A percentile compares a stretch with the other conserved stretches of the same genome.
Evolutionary conservation across 2,329 filamentous ascomycete genomes (phyloP).

Genomic region (Fusarium sp.): DNA sequence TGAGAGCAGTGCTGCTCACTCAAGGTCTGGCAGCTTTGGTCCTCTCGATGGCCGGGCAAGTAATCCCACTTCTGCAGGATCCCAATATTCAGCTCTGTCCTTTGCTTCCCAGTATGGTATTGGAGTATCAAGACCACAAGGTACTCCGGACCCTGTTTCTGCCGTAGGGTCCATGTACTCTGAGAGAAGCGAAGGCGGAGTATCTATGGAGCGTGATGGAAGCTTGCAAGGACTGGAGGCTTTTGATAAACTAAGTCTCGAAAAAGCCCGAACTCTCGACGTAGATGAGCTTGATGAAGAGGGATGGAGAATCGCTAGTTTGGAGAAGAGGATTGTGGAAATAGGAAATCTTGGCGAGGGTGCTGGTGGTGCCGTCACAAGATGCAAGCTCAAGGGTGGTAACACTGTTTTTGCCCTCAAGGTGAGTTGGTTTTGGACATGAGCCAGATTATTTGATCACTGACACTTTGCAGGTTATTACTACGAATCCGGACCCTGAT

Average conservation of each 20-base stretch:
- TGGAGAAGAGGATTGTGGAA: slow-evolving; percentile 88
- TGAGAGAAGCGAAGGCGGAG: slow-evolving; percentile 79
- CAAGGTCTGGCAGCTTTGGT: slow-evolving; percentile 85
- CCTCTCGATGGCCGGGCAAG: slow-evolving; percentile 79
- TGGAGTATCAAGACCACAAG: slow-evolving; percentile 70
- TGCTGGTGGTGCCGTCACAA: slow-evolving; percentile 93
- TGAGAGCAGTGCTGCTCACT: slow-evolving; percentile 82
- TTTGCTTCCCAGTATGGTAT: slow-evolving; percentile 81
- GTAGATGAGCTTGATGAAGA: slow-evolving; percentile 96
- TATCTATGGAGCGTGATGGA: slow-evolving; percentile 83
- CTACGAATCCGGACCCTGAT: slow-evolving; percentile 95
- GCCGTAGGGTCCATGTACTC: slow-evolving; percentile 89
- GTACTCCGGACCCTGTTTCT: slow-evolving; percentile 86
- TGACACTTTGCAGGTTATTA: slow-evolving; percentile 80
- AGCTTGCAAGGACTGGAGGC: slow-evolving; percentile 82
- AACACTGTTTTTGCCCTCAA: slow-evolving; percentile 97
- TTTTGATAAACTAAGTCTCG: slow-evolving; percentile 83
- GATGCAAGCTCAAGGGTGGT: slow-evolving; percentile 87
- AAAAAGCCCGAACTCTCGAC: slow-evolving; percentile 85
- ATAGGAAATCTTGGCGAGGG: slow-evolving; percentile 92
- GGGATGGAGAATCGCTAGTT: slow-evolving; percentile 92
- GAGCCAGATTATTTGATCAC: slow-evolving; percentile 2
- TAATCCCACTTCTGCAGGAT: slow-evolving; percentile 87
- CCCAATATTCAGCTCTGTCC: slow-evolving; percentile 84
- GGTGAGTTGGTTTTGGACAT: slow-evolving; percentile 62